A percentile compares a stretch with the other conserved stretches of the same genome.
Conservation (phyloP, 805 yeast genomes). For the Pichia rugopelliculosa region DNA sequence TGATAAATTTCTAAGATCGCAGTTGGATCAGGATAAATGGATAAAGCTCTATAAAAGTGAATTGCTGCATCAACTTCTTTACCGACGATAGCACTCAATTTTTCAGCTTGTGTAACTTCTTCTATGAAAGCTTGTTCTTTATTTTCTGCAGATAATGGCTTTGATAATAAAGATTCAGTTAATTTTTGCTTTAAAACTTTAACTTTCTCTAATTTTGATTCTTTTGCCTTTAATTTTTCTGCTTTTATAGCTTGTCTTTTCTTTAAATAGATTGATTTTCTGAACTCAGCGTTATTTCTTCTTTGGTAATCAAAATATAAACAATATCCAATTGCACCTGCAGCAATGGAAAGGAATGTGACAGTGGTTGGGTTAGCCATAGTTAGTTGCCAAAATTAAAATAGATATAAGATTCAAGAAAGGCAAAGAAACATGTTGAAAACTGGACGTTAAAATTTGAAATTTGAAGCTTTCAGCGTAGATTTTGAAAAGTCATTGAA, state of each 20-base stretch:
- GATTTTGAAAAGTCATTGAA: not conserved
- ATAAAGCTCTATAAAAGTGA: constrained; percentile 85
- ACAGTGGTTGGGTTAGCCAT: constrained; percentile 13
- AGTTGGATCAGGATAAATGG: constrained; percentile 91
- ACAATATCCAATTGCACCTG: constrained; percentile 65
- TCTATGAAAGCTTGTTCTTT: constrained; percentile 76
- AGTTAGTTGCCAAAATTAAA: not conserved
- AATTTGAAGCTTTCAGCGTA: not conserved
- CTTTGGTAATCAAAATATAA: constrained; percentile 89
- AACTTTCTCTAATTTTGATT: constrained; percentile 53
- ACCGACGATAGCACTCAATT: constrained; percentile 57
- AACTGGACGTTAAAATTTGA: not conserved
- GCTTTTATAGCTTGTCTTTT: constrained; percentile 54
- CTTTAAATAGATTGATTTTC: constrained; percentile 62
- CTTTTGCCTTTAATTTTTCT: constrained; percentile 46
- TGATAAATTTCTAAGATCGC: constrained; percentile 86
- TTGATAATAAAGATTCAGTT: constrained; percentile 52
- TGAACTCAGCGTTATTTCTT: constrained; percentile 74
- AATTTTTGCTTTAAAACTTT: constrained; percentile 56
- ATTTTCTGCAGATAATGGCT: constrained; percentile 59
- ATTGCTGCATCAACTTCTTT: constrained; percentile 79
- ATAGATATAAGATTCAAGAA: too few species aligned
- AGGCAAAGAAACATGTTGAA: not conserved
- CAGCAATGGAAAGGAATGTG: constrained; percentile 27
- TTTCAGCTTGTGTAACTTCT: constrained; percentile 83